These are phyloP conservation scores for Ceratorhiza oryzae-sativae DNA, from an alignment of 1,284 basidiomycete species.

Conservation along the genomic window DNA sequence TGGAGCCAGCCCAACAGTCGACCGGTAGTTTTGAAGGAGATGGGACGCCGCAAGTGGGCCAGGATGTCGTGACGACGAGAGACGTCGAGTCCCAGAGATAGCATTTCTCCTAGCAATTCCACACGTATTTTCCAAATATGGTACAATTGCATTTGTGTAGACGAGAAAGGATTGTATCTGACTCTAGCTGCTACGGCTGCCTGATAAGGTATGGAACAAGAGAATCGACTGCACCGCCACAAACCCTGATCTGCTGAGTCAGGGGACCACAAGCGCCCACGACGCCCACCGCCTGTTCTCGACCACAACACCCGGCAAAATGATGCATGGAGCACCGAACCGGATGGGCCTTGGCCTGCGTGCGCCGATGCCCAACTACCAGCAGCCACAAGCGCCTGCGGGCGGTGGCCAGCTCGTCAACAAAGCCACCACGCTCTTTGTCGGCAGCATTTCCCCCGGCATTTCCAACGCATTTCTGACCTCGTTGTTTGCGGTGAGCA, in stretches of 20 bases:
- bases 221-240: not conserved
- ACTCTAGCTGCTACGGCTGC: too few relatives aligned
- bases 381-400: conserved; percentile 82
- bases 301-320: conserved; percentile 22
- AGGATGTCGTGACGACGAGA: too few relatives aligned
- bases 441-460: conserved; percentile 94
- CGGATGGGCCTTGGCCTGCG: conserved; percentile 84
- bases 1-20: too few relatives aligned
- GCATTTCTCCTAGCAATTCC: too few relatives aligned
- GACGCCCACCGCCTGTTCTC: not conserved
- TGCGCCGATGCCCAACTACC: conserved; percentile 77
- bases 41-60: too few relatives aligned
- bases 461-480: conserved; percentile 83
- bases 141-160: too few relatives aligned
- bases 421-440: conserved; percentile 62
- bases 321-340: conserved; percentile 72
- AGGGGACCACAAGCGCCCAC: not conserved
- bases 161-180: too few relatives aligned
- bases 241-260: not conserved
- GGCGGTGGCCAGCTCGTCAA: conserved; percentile 51
- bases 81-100: too few relatives aligned
- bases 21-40: too few relatives aligned
- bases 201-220: not conserved
- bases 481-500: conserved; percentile 75
- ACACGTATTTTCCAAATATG: too few relatives aligned